These are phyloP conservation scores for Heritiera fomes DNA, from an alignment of 345 rosid genomes.

Conservation along the genomic window DNA sequence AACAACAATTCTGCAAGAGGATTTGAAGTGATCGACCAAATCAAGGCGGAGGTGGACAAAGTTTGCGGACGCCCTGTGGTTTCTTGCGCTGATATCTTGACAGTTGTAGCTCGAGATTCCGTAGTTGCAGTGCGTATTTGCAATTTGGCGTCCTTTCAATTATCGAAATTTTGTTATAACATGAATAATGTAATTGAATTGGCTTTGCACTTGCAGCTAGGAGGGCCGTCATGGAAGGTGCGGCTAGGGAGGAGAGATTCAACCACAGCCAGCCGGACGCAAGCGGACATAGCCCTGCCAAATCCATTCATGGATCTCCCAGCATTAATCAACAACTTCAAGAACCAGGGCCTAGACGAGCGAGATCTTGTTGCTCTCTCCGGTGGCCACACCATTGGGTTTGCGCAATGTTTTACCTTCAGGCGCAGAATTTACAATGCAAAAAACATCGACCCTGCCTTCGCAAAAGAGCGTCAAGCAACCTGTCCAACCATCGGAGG, in stretches of 20 bases:
- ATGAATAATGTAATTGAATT: too few relatives aligned
- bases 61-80: constrained; percentile 51
- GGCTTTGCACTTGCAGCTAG: too few relatives aligned
- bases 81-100: constrained; percentile 65
- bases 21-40: constrained; percentile 25
- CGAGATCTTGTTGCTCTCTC: too few relatives aligned
- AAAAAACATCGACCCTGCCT: constrained; percentile 35
- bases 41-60: too few relatives aligned
- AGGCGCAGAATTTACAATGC: constrained; percentile 33
- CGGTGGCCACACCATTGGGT: too few relatives aligned
- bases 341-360: constrained; percentile 39
- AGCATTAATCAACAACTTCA: constrained; percentile 41
- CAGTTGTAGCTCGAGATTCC: constrained; percentile 64
- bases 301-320: constrained; percentile 40
- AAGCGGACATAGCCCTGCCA: constrained; percentile 33
- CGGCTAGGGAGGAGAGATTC: constrained; percentile 49
- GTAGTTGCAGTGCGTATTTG: constrained; percentile 43
- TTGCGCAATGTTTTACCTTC: too few relatives aligned
- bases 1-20: constrained; percentile 56
- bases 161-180: too few relatives aligned
- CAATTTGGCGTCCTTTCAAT: not conserved
- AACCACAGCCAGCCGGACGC: constrained; percentile 29
- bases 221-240: constrained; percentile 33
- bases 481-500: constrained; percentile 37
- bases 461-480: constrained; percentile 34